Conservation (phyloP, 805 yeast species). For the Ogataea neopini region DNA sequence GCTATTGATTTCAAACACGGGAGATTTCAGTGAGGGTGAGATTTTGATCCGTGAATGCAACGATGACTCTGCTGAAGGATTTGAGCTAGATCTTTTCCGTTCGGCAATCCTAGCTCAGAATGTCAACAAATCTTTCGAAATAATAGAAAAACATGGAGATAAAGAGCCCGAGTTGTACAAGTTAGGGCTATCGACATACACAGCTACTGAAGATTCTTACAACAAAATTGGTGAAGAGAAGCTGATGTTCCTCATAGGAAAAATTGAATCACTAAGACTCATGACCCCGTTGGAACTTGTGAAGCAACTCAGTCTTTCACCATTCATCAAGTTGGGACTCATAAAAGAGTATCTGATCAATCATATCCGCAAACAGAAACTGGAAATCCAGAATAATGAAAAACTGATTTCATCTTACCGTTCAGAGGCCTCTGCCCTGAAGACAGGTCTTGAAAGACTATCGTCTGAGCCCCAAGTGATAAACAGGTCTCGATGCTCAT, state of each 20-base stretch:
- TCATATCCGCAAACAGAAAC: slow-evolving; percentile 56
- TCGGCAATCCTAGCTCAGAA: slow-evolving; percentile 61
- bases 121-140: slow-evolving; percentile 53
- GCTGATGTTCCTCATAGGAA: slow-evolving; percentile 49
- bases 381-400: slow-evolving; percentile 67
- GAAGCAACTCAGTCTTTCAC: slow-evolving; percentile 62
- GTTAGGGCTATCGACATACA: slow-evolving; percentile 61
- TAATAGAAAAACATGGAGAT: slow-evolving; percentile 61
- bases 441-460: slow-evolving; percentile 53
- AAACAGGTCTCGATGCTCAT: slow-evolving; percentile 63
- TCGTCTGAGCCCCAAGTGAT: slow-evolving; percentile 48
- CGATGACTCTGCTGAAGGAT: slow-evolving; percentile 34
- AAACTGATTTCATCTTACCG: slow-evolving; percentile 68
- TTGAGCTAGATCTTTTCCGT: slow-evolving; percentile 65
- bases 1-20: slow-evolving; percentile 56
- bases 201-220: slow-evolving; percentile 54
- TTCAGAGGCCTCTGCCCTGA: slow-evolving; percentile 59
- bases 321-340: slow-evolving; percentile 61
- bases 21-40: slow-evolving; percentile 54
- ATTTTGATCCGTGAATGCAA: slow-evolving; percentile 36
- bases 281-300: slow-evolving; percentile 77
- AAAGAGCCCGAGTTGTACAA: slow-evolving; percentile 65
- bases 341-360: slow-evolving; percentile 68
- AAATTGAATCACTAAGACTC: slow-evolving; percentile 51
- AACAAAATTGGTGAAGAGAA: slow-evolving; percentile 53